Evolutionary conservation across 176 grass and related monocot genomes (phyloP).

Genomic region (Carex kokanica): DNA sequence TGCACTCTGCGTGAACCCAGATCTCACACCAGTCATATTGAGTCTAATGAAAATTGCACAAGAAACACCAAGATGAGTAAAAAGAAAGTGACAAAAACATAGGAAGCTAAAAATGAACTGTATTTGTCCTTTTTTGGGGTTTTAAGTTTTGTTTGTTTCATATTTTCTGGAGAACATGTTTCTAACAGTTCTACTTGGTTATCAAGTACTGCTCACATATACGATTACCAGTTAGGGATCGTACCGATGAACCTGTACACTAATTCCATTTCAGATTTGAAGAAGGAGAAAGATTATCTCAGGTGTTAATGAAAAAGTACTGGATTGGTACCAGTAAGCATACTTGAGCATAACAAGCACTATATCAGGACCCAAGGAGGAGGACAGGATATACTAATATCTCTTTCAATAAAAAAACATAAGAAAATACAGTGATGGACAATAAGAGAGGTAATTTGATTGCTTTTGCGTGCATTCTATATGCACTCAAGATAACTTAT

Average conservation of each 20-base stretch:
- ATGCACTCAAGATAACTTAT: not conserved
- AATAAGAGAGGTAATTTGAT: not conserved
- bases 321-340: not conserved
- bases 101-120: not conserved
- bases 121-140: not conserved
- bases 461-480: not conserved
- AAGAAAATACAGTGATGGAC: not conserved
- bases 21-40: slow-evolving; percentile 61
- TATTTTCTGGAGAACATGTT: not conserved
- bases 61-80: not conserved
- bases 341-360: not conserved
- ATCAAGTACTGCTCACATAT: not conserved
- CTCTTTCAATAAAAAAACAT: not conserved
- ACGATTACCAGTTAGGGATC: not conserved
- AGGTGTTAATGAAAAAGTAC: not conserved
- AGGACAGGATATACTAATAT: not conserved
- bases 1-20: too few species aligned
- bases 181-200: not conserved
- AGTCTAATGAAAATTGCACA: slow-evolving; percentile 38
- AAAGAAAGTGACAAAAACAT: not conserved
- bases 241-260: too few species aligned
- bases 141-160: not conserved
- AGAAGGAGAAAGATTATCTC: not conserved
- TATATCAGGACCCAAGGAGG: not conserved
- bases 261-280: not conserved